A percentile compares a stretch with the other conserved stretches of the same genome.
phyloP scores from a whole-genome alignment of 192 early-diverging fungal genomes.

The Podila clonocystis region DNA sequence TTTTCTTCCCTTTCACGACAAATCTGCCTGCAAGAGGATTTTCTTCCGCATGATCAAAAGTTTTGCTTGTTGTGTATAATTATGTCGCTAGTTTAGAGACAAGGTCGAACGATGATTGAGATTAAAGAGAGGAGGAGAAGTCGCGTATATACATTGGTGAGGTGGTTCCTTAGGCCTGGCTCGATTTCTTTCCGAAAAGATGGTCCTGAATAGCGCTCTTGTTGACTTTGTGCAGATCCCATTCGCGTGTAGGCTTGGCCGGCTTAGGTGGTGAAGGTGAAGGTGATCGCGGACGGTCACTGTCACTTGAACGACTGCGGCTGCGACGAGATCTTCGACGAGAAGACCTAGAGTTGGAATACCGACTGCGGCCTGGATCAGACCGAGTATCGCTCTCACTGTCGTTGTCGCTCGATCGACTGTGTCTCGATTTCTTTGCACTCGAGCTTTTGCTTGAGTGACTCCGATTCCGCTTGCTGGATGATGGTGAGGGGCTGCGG shows the following conservation, averaged over 20 bases:
- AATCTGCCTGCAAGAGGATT: too few species aligned
- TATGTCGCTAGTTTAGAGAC: too few species aligned
- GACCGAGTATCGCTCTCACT: neutral
- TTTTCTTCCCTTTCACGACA: too few species aligned
- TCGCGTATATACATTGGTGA: too few species aligned
- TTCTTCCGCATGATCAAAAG: too few species aligned
- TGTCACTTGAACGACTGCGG: neutral
- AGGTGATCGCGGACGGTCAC: neutral
- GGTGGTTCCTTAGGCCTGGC: too few species aligned
- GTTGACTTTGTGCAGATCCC: slow-evolving; percentile 45
- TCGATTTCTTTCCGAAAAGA: neutral
- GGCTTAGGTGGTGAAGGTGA: neutral
- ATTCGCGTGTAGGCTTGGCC: slow-evolving; percentile 12
- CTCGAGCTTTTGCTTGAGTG: neutral
- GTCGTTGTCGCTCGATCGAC: neutral
- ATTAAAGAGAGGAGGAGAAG: too few species aligned
- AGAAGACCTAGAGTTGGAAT: neutral
- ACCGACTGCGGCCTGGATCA: neutral
- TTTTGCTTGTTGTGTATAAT: too few species aligned
- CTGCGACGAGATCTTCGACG: too few species aligned
- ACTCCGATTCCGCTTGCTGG: neutral
- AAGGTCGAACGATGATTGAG: too few species aligned
- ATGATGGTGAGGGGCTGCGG: neutral
- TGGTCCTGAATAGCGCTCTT: slow-evolving; percentile 13
- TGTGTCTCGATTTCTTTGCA: too few species aligned